Percentiles rank a stretch among this genome's conserved stretches.
Evolutionary conservation across 2,329 filamentous ascomycete species (phyloP).

Genomic region (Colletotrichum sp.): DNA sequence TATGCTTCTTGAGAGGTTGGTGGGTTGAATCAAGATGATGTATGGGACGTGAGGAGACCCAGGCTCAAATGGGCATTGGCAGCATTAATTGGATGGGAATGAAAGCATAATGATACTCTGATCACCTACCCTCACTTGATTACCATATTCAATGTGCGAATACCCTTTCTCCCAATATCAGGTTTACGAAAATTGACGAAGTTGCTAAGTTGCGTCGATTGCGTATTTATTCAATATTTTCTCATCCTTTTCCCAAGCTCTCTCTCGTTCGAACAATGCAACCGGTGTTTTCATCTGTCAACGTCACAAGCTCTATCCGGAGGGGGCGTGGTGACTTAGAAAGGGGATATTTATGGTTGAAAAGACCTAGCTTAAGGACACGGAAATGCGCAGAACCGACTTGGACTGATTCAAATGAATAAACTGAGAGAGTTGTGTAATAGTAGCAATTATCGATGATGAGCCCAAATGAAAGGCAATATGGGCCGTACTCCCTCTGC

Average conservation of each 20-base stretch:
- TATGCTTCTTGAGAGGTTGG: constrained; percentile 8
- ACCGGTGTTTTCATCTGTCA: rapidly evolving
- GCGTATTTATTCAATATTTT: neutral
- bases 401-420: neutral
- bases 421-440: neutral
- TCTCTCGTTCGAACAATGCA: neutral
- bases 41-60: rapidly evolving
- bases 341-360: neutral
- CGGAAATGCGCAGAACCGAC: neutral
- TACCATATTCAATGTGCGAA: no score
- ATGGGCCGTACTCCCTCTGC: neutral
- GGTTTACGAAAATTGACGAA: no score
- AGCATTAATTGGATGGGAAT: neutral
- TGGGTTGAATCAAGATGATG: neutral
- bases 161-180: no score
- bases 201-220: neutral
- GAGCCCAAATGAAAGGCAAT: neutral
- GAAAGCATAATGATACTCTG: neutral
- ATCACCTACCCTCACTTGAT: no score
- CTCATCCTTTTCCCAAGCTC: neutral
- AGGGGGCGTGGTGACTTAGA: neutral
- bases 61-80: neutral
- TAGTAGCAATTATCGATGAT: neutral
- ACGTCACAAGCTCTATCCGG: neutral
- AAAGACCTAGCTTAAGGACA: neutral